Evolutionary conservation across 805 yeast genomes (phyloP).

Genomic region (Millerozyma acaciae): DNA sequence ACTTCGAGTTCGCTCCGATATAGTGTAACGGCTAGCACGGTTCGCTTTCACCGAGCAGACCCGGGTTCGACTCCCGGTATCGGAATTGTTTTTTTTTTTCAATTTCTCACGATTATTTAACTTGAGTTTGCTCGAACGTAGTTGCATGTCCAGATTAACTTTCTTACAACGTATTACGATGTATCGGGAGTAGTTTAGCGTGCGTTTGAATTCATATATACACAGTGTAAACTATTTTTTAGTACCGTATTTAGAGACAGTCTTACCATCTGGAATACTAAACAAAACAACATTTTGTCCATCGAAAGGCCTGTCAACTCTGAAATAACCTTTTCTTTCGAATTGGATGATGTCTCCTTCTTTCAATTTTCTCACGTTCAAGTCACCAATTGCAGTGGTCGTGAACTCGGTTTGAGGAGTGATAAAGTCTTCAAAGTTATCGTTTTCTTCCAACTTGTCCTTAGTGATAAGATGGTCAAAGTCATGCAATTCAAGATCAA

Average conservation of each 20-base stretch:
- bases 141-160: no score
- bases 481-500: constrained; percentile 75
- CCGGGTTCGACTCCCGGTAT: constrained; percentile 87
- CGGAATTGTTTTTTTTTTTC: constrained; percentile 42
- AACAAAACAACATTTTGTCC: constrained; percentile 74
- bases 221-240: constrained; percentile 31
- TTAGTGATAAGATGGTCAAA: constrained; percentile 93
- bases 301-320: constrained; percentile 62
- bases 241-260: constrained; percentile 30
- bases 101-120: no score
- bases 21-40: constrained; percentile 54
- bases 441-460: constrained; percentile 93
- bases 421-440: constrained; percentile 85
- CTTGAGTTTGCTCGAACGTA: no score
- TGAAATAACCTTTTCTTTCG: constrained; percentile 95
- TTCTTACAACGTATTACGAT: no score
- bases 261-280: constrained; percentile 94
- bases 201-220: no score
- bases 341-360: constrained; percentile 89
- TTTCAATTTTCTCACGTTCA: constrained; percentile 70
- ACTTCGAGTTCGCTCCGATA: constrained; percentile 38
- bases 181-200: no score
- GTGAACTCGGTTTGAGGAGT: constrained; percentile 86
- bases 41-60: constrained; percentile 53
- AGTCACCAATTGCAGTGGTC: constrained; percentile 72